Evolutionary conservation across 805 yeast genomes (phyloP).

Genomic region (Wickerhamomyces canadensis): DNA sequence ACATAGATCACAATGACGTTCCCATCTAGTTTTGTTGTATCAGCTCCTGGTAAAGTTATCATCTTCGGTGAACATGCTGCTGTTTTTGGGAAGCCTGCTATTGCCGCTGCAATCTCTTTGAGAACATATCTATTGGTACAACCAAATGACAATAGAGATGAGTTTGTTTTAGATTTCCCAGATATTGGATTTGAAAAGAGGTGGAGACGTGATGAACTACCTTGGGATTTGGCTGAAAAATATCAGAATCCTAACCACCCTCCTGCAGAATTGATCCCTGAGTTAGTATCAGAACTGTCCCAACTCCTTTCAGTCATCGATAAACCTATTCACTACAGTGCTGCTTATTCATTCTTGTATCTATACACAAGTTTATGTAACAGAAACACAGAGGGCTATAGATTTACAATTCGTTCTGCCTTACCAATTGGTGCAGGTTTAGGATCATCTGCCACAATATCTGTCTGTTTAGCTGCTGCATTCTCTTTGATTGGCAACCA

Average conservation of each 20-base stretch:
- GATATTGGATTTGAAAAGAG: slow-evolving; percentile 63
- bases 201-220: slow-evolving; percentile 61
- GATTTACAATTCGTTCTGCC: slow-evolving; percentile 70
- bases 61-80: slow-evolving; percentile 97
- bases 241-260: slow-evolving; percentile 24
- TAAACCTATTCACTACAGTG: slow-evolving; percentile 60
- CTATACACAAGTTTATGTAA: slow-evolving; percentile 57
- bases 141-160: slow-evolving; percentile 34
- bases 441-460: slow-evolving; percentile 88
- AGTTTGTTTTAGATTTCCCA: slow-evolving; percentile 69
- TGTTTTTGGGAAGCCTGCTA: slow-evolving; percentile 88
- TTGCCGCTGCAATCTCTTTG: slow-evolving; percentile 89
- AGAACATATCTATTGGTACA: slow-evolving; percentile 75
- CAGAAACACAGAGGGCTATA: slow-evolving; percentile 40
- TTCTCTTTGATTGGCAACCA: slow-evolving; percentile 57
- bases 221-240: slow-evolving; percentile 41
- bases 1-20: slow-evolving; percentile 2
- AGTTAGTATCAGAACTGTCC: slow-evolving; percentile 45
- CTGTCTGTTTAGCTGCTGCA: slow-evolving; percentile 80
- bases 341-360: slow-evolving; percentile 82
- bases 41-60: slow-evolving; percentile 96
- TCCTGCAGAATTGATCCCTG: slow-evolving; percentile 55
- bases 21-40: slow-evolving; percentile 56
- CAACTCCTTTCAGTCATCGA: slow-evolving; percentile 39
- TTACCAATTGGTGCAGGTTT: slow-evolving; percentile 96